Conservation (phyloP, 257 asterid genomes). For the Leptodermis oblonga region DNA sequence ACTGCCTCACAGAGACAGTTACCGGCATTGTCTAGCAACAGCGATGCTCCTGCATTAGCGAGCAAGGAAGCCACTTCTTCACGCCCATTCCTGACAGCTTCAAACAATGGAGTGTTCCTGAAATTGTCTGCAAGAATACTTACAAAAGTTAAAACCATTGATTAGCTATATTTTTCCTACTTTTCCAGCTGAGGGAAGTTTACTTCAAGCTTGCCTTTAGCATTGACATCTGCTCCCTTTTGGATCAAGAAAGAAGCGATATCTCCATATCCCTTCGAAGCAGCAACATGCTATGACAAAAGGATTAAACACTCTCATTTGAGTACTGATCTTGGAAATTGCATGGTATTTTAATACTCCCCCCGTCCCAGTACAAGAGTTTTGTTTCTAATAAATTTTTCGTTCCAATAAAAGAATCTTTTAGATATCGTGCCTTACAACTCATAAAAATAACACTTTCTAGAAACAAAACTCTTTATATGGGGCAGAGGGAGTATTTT, state of each 20-base stretch:
- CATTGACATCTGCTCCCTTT: slow-evolving; percentile 39
- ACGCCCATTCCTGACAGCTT: slow-evolving; percentile 59
- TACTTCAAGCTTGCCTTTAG: slow-evolving; percentile 32
- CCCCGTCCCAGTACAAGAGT: too few relatives aligned
- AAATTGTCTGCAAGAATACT: slow-evolving; percentile 34
- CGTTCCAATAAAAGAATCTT: too few relatives aligned
- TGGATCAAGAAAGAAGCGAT: slow-evolving; percentile 44
- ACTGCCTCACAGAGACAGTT: slow-evolving; percentile 53
- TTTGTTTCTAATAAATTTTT: too few relatives aligned
- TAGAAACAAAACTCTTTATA: too few relatives aligned
- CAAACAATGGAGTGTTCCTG: slow-evolving; percentile 55
- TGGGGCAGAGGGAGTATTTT: too few relatives aligned
- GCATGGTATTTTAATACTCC: too few relatives aligned
- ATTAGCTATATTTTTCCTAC: background rate
- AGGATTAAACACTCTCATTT: background rate
- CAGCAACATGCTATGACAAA: slow-evolving; percentile 55
- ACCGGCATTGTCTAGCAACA: slow-evolving; percentile 44
- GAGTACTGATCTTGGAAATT: background rate
- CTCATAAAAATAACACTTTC: background rate
- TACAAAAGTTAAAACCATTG: background rate
- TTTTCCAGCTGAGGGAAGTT: background rate
- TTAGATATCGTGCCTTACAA: background rate
- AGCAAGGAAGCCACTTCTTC: slow-evolving; percentile 48
- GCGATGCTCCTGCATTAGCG: slow-evolving; percentile 43
- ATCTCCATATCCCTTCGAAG: slow-evolving; percentile 55